A percentile compares a stretch with the other conserved stretches of the same genome.
phyloP scores from a whole-genome alignment of 352 stramenopile species.

The Globisporangium cystogenes region DNA sequence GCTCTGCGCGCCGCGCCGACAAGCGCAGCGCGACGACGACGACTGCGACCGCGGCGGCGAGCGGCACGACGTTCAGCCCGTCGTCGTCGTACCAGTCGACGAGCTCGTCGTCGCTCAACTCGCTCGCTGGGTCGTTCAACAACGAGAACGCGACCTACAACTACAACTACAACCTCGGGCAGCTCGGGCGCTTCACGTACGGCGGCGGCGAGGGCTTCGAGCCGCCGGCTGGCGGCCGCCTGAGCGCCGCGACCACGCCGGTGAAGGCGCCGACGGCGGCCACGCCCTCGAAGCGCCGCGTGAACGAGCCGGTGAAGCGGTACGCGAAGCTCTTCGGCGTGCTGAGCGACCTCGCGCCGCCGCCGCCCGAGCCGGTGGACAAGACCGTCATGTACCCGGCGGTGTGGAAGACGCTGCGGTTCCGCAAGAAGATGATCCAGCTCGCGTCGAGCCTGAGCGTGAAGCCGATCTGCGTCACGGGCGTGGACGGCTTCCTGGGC shows the following conservation, averaged over 20 bases:
- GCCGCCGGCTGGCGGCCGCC: not conserved
- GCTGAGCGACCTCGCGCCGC: conserved; percentile 9
- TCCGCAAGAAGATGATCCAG: conserved; percentile 80
- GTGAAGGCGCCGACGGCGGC: conserved; percentile 5
- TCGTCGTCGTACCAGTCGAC: conserved; percentile 19
- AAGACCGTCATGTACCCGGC: conserved; percentile 53
- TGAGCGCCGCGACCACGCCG: conserved; percentile 8
- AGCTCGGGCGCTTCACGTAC: conserved; percentile 8
- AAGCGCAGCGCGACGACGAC: conserved; percentile 1
- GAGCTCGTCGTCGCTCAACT: conserved; percentile 16
- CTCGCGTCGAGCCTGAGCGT: conserved; percentile 63
- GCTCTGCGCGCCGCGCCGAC: not conserved
- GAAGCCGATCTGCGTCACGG: conserved; percentile 84
- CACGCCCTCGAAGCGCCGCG: conserved; percentile 5
- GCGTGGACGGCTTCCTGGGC: conserved; percentile 79
- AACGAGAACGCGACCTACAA: conserved; percentile 11
- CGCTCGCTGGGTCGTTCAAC: conserved; percentile 13
- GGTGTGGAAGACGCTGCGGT: conserved; percentile 79
- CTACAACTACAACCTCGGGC: conserved; percentile 10
- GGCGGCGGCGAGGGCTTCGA: not conserved
- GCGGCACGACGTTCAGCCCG: conserved; percentile 5
- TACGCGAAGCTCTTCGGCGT: conserved; percentile 17
- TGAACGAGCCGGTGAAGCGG: conserved; percentile 9
- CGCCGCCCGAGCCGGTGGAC: conserved; percentile 4
- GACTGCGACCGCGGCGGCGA: not conserved